Conservation (phyloP, 2,329 filamentous ascomycete genomes). For the Ascochyta rabiei region DNA sequence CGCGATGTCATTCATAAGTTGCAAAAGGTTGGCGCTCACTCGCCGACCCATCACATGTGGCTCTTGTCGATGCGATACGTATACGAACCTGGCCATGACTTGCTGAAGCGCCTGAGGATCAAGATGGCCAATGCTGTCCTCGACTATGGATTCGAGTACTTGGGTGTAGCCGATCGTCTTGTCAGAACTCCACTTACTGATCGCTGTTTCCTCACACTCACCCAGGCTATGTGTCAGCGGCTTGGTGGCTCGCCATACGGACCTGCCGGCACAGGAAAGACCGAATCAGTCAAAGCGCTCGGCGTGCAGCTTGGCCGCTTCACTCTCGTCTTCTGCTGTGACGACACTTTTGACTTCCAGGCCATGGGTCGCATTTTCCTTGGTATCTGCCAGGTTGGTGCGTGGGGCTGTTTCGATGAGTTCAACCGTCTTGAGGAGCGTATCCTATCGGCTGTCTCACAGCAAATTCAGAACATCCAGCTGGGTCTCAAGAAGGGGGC, state of each 20-base stretch:
- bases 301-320: slow-evolving; percentile 96
- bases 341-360: slow-evolving; percentile 99
- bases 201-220: slow-evolving; percentile 96
- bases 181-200: slow-evolving; percentile 97
- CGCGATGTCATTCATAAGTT: slow-evolving; percentile 91
- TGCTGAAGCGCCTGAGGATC: slow-evolving; percentile 80
- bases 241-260: slow-evolving; percentile 97
- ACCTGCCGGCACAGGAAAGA: slow-evolving; percentile 97
- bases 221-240: slow-evolving; percentile 91
- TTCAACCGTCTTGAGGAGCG: slow-evolving; percentile 99
- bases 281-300: slow-evolving; percentile 96
- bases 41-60: slow-evolving; percentile 86
- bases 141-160: slow-evolving; percentile 96
- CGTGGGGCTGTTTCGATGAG: slow-evolving; percentile 99
- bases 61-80: slow-evolving; percentile 96
- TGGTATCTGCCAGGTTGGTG: slow-evolving; percentile 97
- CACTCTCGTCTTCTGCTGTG: slow-evolving; percentile 98
- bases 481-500: slow-evolving; percentile 86
- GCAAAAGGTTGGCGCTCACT: slow-evolving; percentile 73
- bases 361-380: slow-evolving; percentile 99
- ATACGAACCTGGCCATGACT: slow-evolving; percentile 81
- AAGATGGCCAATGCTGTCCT: slow-evolving; percentile 97
- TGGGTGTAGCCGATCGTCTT: slow-evolving; percentile 93
- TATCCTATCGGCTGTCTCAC: slow-evolving; percentile 95
- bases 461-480: slow-evolving; percentile 99